Conservation (phyloP, 2,329 filamentous ascomycete species). For the Leptographium flavum region DNA sequence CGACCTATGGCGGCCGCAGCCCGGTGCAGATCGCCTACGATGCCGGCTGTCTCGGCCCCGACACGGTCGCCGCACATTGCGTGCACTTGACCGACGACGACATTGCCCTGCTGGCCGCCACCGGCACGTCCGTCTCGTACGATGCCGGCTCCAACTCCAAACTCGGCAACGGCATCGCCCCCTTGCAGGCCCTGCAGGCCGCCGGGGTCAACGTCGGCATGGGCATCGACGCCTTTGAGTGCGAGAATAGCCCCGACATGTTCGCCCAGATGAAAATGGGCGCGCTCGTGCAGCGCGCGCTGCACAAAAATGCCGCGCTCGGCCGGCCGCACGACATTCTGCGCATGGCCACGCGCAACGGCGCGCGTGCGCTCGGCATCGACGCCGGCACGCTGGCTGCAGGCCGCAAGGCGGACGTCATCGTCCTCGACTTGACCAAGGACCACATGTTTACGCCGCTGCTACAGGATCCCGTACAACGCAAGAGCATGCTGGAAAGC, state of each 20-base stretch:
- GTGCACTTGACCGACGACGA: slow-evolving; percentile 2
- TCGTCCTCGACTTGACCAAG: slow-evolving; percentile 1
- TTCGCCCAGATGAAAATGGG: slow-evolving; percentile 5
- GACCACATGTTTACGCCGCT: slow-evolving; percentile 5
- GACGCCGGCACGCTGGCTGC: not conserved
- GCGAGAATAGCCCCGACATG: slow-evolving; percentile 5
- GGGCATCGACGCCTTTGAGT: slow-evolving; percentile 4
- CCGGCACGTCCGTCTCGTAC: slow-evolving; percentile 2
- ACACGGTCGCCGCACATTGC: slow-evolving; percentile 3
- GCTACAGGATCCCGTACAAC: not conserved
- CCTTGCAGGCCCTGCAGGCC: not conserved
- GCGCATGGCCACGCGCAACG: slow-evolving; percentile 4
- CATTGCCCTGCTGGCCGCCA: not conserved
- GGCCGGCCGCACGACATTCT: not conserved
- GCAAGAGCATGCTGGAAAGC: slow-evolving; percentile 4
- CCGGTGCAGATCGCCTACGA: slow-evolving; percentile 2
- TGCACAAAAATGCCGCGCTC: not conserved
- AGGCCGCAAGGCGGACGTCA: slow-evolving; percentile 1
- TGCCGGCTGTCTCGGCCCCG: slow-evolving; percentile 1
- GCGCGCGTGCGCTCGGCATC: slow-evolving; percentile 1
- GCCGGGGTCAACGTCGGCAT: slow-evolving; percentile 5
- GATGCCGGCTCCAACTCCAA: slow-evolving; percentile 4
- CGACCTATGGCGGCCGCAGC: not conserved
- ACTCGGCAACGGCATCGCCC: slow-evolving; percentile 3
- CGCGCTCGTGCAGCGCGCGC: slow-evolving; percentile 1